These are phyloP conservation scores for Casuarina cunninghamiana DNA, from an alignment of 306 rosid genomes.

Conservation along the genomic window DNA sequence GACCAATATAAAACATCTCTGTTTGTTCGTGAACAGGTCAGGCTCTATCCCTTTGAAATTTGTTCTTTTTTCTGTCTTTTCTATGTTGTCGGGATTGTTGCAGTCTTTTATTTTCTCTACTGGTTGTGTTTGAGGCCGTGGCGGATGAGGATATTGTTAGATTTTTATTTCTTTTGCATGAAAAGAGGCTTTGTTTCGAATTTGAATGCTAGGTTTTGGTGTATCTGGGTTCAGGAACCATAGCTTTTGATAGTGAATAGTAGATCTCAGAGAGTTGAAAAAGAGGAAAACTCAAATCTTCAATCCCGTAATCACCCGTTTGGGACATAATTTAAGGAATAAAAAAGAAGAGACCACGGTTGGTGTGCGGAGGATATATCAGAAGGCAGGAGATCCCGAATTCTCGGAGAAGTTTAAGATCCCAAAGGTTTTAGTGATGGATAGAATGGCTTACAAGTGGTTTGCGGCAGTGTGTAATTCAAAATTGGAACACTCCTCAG, in stretches of 20 bases:
- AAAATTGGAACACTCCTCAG: not conserved
- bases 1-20: not conserved
- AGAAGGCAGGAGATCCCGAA: not conserved
- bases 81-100: not conserved
- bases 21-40: conserved; percentile 4
- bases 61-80: not conserved
- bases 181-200: not conserved
- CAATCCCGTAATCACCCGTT: not conserved
- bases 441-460: not conserved
- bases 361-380: not conserved
- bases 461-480: not conserved
- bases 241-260: not conserved
- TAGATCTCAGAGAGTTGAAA: not conserved
- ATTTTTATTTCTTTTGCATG: not conserved
- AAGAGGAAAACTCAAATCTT: not conserved
- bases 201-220: not conserved
- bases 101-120: not conserved
- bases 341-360: no score
- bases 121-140: not conserved
- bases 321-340: not conserved
- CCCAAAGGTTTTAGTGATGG: not conserved
- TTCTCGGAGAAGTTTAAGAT: not conserved
- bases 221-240: not conserved
- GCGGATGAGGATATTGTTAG: not conserved
- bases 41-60: not conserved